phyloP scores from a whole-genome alignment of 768 basidiomycete genomes.

The Boletellus sp. region DNA sequence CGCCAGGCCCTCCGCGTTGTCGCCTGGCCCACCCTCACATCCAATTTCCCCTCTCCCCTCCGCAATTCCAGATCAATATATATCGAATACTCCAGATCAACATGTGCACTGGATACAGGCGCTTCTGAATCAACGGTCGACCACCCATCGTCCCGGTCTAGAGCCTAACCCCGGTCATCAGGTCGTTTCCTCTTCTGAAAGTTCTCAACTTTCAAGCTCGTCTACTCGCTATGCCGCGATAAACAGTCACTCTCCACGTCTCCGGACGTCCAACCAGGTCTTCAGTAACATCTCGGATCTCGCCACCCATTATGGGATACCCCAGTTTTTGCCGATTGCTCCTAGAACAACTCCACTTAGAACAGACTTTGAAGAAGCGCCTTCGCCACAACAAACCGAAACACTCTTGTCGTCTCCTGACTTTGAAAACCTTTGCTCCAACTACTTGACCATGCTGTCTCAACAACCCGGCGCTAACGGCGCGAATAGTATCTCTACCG shows the following conservation, averaged over 20 bases:
- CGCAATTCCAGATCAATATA: conserved; percentile 48
- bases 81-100: conserved; percentile 34
- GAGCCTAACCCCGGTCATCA: conserved; percentile 39
- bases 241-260: conserved; percentile 55
- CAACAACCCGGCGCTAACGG: conserved; percentile 43
- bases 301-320: conserved; percentile 77
- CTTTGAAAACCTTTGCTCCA: conserved; percentile 46
- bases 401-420: conserved; percentile 34
- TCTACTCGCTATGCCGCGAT: conserved; percentile 54
- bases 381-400: conserved; percentile 23
- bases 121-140: conserved; percentile 46
- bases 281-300: conserved; percentile 65
- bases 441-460: conserved; percentile 69
- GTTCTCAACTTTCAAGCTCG: conserved; percentile 50
- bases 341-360: conserved; percentile 56
- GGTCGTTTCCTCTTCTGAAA: conserved; percentile 47
- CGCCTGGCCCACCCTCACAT: conserved; percentile 34
- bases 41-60: conserved; percentile 28
- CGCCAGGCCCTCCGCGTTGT: conserved; percentile 50
- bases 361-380: conserved; percentile 34
- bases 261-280: conserved; percentile 61
- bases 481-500: conserved; percentile 30
- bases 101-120: conserved; percentile 41
- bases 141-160: conserved; percentile 36
- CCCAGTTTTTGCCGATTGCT: conserved; percentile 63